These are phyloP conservation scores for Adansonia madagascariensis DNA, from an alignment of 441 rosid species.

Conservation along the genomic window DNA sequence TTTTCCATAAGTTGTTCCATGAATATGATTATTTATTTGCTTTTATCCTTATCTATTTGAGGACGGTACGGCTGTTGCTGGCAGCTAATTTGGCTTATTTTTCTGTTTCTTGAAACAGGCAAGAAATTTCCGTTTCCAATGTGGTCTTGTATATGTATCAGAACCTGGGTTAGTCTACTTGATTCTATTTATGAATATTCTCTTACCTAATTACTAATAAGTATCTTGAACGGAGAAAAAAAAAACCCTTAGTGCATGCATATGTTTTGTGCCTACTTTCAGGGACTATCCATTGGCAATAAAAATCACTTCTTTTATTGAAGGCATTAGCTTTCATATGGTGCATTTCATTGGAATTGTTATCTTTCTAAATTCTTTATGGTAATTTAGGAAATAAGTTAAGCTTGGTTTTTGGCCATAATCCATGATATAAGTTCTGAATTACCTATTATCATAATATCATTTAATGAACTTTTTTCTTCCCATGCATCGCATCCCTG, in stretches of 20 bases:
- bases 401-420: constrained; percentile 4
- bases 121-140: constrained; percentile 90
- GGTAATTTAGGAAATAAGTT: neutral
- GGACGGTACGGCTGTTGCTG: constrained; percentile 25
- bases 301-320: neutral
- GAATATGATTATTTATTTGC: neutral
- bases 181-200: constrained; percentile 22
- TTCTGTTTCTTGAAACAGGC: constrained; percentile 63
- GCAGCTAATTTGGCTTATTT: constrained; percentile 27
- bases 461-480: constrained; percentile 6
- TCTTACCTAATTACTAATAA: neutral
- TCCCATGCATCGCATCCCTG: constrained; percentile 3
- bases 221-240: neutral
- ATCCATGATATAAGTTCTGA: constrained; percentile 14
- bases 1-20: constrained; percentile 10
- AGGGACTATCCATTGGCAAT: neutral
- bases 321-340: neutral
- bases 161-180: constrained; percentile 81
- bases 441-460: constrained; percentile 11
- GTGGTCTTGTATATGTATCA: constrained; percentile 93
- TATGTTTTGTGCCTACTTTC: neutral
- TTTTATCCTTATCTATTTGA: constrained; percentile 25
- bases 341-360: neutral
- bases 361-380: neutral
- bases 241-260: neutral